These are phyloP conservation scores for Suillus alpinus DNA, from an alignment of 768 basidiomycete species.

Conservation along the genomic window DNA sequence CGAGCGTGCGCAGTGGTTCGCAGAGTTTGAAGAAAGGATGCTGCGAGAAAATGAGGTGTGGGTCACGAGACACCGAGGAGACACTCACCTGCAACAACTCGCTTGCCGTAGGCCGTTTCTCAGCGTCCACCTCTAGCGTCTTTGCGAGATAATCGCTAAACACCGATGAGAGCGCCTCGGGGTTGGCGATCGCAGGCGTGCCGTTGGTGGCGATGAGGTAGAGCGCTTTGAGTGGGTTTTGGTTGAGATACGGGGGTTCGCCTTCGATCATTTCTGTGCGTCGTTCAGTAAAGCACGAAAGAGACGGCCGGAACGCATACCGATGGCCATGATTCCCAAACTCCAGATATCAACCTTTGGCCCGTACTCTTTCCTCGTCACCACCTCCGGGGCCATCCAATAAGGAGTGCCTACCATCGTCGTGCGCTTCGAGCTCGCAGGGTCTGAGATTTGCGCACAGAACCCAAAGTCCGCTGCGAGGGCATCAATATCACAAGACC, in stretches of 20 bases:
- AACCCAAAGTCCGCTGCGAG: constrained; percentile 93
- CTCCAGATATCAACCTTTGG: constrained; percentile 99
- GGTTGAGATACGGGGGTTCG: constrained; percentile 93
- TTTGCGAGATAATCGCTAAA: constrained; percentile 90
- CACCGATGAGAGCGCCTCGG: constrained; percentile 65
- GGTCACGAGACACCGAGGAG: neutral
- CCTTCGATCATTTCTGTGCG: constrained; percentile 93
- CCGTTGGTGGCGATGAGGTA: constrained; percentile 99
- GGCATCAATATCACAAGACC: neutral
- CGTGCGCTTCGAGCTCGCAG: constrained; percentile 86
- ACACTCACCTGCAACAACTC: constrained; percentile 68
- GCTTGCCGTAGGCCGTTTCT: constrained; percentile 86
- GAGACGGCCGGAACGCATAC: constrained; percentile 39
- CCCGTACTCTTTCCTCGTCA: constrained; percentile 96
- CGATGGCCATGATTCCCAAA: constrained; percentile 94
- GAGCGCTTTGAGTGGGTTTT: constrained; percentile 93
- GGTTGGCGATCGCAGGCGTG: constrained; percentile 94
- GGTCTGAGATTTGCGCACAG: constrained; percentile 92
- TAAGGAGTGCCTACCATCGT: constrained; percentile 99
- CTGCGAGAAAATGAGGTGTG: constrained; percentile 33
- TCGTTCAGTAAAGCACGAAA: constrained; percentile 9
- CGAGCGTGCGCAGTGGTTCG: constrained; percentile 82
- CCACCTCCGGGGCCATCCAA: constrained; percentile 99
- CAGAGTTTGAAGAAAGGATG: constrained; percentile 87
- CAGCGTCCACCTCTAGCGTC: constrained; percentile 91